A percentile compares a stretch with the other conserved stretches of the same genome.
Conservation (phyloP, 1,284 basidiomycete species). For the Pseudozyma hubeiensis region DNA sequence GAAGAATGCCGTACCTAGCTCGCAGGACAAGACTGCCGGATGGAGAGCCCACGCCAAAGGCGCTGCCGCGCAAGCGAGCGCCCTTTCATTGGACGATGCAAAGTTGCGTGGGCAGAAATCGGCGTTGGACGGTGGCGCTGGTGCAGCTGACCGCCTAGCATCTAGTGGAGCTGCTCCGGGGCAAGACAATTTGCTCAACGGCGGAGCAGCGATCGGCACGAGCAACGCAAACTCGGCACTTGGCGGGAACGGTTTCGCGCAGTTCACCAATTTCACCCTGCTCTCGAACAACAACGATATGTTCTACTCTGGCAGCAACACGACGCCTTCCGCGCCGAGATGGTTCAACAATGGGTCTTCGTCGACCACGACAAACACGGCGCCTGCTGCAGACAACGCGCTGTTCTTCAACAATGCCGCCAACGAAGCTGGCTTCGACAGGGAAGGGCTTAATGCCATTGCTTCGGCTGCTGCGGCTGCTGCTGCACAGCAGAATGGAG, state of each 20-base stretch:
- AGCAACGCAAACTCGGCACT: background rate
- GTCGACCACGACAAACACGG: background rate
- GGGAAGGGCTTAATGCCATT: slow-evolving; percentile 34
- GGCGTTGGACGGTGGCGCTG: background rate
- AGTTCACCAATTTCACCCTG: slow-evolving; percentile 38
- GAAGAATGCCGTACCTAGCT: slow-evolving; percentile 28
- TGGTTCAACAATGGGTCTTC: slow-evolving; percentile 11
- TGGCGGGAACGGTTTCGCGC: slow-evolving; percentile 15
- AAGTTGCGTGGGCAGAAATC: background rate
- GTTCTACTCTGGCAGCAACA: slow-evolving; percentile 27
- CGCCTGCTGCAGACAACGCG: slow-evolving; percentile 1
- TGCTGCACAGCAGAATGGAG: slow-evolving; percentile 7
- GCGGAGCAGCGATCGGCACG: slow-evolving; percentile 7
- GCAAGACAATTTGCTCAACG: slow-evolving; percentile 1
- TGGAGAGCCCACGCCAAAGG: background rate
- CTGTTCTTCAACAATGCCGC: slow-evolving; percentile 17
- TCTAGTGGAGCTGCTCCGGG: background rate
- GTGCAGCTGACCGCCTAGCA: background rate
- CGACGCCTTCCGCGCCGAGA: background rate
- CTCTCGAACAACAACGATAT: slow-evolving; percentile 31
- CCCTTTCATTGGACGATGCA: background rate
- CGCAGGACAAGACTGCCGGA: background rate
- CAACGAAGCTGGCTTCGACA: slow-evolving; percentile 12
- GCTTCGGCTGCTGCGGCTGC: slow-evolving; percentile 35
- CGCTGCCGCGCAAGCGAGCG: background rate